Evolutionary conservation across 371 early-diverging fungal genomes (phyloP).

Genomic region (Lichtheimia ornata): DNA sequence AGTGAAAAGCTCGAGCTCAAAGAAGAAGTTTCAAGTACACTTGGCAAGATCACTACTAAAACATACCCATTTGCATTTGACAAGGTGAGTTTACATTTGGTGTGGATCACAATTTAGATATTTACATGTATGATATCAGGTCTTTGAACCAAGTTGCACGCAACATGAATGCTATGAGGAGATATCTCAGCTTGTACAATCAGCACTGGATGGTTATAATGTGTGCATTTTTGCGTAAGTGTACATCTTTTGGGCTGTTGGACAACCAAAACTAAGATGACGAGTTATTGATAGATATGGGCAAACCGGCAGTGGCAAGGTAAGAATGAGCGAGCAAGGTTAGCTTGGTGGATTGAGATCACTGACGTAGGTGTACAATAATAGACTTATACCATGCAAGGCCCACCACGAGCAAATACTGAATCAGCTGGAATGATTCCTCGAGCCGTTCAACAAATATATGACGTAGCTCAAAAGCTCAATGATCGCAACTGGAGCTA

Average conservation of each 20-base stretch:
- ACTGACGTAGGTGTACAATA: not conserved
- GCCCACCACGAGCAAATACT: constrained; percentile 45
- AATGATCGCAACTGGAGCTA: constrained; percentile 88
- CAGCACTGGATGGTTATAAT: constrained; percentile 96
- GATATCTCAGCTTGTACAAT: constrained; percentile 93
- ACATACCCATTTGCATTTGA: constrained; percentile 83
- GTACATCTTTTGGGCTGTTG: not conserved
- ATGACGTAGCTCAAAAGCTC: constrained; percentile 71
- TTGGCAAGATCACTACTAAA: constrained; percentile 48
- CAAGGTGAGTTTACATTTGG: constrained; percentile 29
- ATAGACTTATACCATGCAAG: constrained; percentile 84
- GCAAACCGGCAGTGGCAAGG: constrained; percentile 98
- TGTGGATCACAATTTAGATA: not conserved
- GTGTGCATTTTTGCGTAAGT: constrained; percentile 95
- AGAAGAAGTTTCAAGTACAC: constrained; percentile 38
- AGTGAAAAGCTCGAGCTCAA: constrained; percentile 53
- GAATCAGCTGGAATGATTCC: constrained; percentile 85
- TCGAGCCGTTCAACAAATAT: constrained; percentile 87
- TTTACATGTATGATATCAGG: constrained; percentile 20
- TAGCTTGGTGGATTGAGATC: not conserved
- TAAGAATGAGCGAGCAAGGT: not conserved
- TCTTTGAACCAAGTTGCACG: constrained; percentile 71
- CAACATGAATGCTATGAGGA: constrained; percentile 94
- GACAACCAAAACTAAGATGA: not conserved
- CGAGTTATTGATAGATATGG: constrained; percentile 70